A percentile compares a stretch with the other conserved stretches of the same genome.
These are phyloP conservation scores for Haberlea rhodopensis DNA, from an alignment of 257 asterid species.

Conservation along the genomic window DNA sequence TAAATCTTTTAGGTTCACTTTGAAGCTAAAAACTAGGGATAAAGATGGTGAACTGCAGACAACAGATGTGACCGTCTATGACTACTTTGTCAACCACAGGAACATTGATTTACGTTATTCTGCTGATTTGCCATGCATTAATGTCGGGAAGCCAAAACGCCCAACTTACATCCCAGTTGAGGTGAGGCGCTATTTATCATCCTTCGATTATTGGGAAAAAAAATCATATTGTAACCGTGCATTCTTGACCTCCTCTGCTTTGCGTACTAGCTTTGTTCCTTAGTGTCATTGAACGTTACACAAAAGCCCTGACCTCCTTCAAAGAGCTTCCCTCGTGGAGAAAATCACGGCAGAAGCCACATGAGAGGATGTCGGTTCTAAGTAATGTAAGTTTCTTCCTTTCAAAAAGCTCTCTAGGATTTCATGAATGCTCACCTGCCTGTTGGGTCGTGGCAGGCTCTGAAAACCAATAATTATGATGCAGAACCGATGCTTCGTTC, in stretches of 20 bases:
- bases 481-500: conserved; percentile 76
- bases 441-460: conserved; percentile 50
- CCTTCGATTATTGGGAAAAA: conserved; percentile 7
- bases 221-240: background rate
- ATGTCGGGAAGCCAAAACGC: conserved; percentile 85
- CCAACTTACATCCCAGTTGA: conserved; percentile 87
- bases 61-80: conserved; percentile 73
- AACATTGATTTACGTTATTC: conserved; percentile 73
- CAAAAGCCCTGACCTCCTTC: conserved; percentile 71
- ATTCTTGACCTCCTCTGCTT: conserved; percentile 12
- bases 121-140: conserved; percentile 83
- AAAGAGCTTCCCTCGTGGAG: conserved; percentile 78
- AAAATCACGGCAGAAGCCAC: conserved; percentile 91
- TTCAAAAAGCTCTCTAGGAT: background rate
- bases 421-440: conserved; percentile 8
- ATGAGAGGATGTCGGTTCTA: conserved; percentile 71
- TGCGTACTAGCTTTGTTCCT: conserved; percentile 55
- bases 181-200: conserved; percentile 41
- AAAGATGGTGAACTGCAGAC: conserved; percentile 54
- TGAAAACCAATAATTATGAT: conserved; percentile 71
- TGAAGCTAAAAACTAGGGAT: conserved; percentile 58
- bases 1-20: conserved; percentile 47
- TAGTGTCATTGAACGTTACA: conserved; percentile 80
- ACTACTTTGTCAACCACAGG: conserved; percentile 77
- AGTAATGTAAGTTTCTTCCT: conserved; percentile 47